Evolutionary conservation across 2,329 filamentous ascomycete species (phyloP), one percentile per base, ranked within the genome.

Genomic region (Stachybotrys chlorohalonatus): DNA sequence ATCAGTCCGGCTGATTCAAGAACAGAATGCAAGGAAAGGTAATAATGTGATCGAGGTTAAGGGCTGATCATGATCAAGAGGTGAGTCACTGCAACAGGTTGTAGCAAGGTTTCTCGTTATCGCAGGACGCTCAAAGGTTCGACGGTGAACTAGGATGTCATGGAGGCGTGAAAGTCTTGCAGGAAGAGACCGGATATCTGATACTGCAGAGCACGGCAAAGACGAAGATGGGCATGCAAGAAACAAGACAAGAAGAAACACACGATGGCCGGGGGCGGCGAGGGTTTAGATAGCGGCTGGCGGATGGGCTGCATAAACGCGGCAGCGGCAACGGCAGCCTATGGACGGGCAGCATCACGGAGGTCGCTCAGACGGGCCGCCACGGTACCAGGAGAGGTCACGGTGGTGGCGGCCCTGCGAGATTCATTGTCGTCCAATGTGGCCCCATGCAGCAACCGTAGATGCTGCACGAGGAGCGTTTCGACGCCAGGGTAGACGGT

Each of bases 241-340:
- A 9, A 47, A 47, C 9, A 24, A 47, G 11, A 24, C 46, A 8
- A 47, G 46, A 47, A 7, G 15, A 9, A 47, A 24, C 24, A 24
- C 24, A 24, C 24, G 46, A 24, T 11, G 17, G 46, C 46, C 15
- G 17, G 46, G 46, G 46, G 9, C 46, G 46, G 7, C 9, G 36
- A 42, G 46, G 46, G 15, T 47, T 47, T 47, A 47, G 46, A 47
- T 47, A 47, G 46, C 17, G 15, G 46, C 15, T 16, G 46, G 46
- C 17, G 46, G n/a, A n/a, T 24, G 49, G 51, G 42, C 13, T 39
- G 52, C 48, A 55, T 54, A 53, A 24, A 30, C 15, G 46, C 46
- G 46, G 6, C 46, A 47, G 46, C 46, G 46, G 50, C 50, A 52
- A 52, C 50, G 50, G 36, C 51, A 53, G 51, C 54, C 54, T 55